phyloP scores from a whole-genome alignment of 257 asterid genomes.

The Verbena officinalis region DNA sequence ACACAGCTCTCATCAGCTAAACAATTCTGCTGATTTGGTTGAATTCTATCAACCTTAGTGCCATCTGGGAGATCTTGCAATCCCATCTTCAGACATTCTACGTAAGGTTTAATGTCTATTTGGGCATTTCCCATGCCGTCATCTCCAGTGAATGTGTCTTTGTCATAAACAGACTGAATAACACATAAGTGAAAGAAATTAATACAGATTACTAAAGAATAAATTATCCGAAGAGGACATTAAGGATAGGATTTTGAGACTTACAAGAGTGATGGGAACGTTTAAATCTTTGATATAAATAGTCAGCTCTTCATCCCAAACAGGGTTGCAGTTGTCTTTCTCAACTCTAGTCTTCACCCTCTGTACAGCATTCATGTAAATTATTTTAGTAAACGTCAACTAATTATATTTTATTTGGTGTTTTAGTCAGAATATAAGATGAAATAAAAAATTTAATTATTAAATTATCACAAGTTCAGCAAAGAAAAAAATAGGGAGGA shows the following conservation, averaged over 20 bases:
- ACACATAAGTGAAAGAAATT: not conserved
- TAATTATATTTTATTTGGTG: not conserved
- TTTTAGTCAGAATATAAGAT: no score
- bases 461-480: no score
- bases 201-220: not conserved
- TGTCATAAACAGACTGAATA: slow-evolving; percentile 69
- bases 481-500: no score
- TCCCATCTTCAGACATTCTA: slow-evolving; percentile 58
- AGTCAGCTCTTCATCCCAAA: slow-evolving; percentile 74
- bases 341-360: slow-evolving; percentile 64
- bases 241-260: slow-evolving; percentile 1
- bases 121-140: slow-evolving; percentile 75
- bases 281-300: slow-evolving; percentile 54
- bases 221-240: not conserved
- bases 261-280: slow-evolving; percentile 60
- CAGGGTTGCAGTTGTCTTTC: slow-evolving; percentile 65
- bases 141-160: slow-evolving; percentile 71
- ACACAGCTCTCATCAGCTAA: slow-evolving; percentile 61
- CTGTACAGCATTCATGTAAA: no score
- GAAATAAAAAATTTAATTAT: no score
- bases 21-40: slow-evolving; percentile 51
- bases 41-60: slow-evolving; percentile 47
- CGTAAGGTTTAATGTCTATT: slow-evolving; percentile 53
- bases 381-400: no score
- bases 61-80: slow-evolving; percentile 52